phyloP scores from a whole-genome alignment of 768 basidiomycete species.

The Phanerodontia chrysosporium region DNA sequence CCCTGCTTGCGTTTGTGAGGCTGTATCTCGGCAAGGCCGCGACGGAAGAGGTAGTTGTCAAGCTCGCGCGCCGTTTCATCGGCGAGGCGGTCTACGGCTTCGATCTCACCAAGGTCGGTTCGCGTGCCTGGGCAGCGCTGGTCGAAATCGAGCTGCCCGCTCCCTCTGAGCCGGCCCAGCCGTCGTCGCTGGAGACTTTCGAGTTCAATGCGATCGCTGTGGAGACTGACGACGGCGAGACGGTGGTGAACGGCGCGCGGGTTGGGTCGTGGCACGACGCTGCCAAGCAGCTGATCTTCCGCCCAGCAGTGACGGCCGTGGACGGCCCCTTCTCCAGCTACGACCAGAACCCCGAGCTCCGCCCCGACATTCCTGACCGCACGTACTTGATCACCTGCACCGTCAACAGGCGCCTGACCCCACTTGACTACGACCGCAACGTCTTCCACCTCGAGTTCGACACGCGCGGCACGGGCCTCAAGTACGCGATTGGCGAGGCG shows the following conservation, averaged over 20 bases:
- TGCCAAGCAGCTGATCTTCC: conserved; percentile 87
- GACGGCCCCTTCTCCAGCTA: conserved; percentile 33
- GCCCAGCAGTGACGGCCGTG: conserved; percentile 62
- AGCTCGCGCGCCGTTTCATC: conserved; percentile 44
- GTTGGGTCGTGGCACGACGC: conserved; percentile 78
- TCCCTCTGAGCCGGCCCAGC: conserved; percentile 14
- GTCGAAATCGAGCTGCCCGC: conserved; percentile 47
- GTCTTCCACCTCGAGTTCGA: conserved; percentile 99
- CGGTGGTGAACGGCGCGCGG: conserved; percentile 55
- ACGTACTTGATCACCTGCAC: conserved; percentile 92
- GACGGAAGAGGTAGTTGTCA: conserved; percentile 46
- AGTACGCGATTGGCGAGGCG: conserved; percentile 95
- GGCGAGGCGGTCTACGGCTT: conserved; percentile 45
- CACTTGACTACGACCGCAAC: conserved; percentile 93
- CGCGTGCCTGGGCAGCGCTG: conserved; percentile 64
- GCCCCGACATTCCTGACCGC: conserved; percentile 83
- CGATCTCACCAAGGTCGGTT: conserved; percentile 48
- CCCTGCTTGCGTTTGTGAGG: conserved; percentile 78
- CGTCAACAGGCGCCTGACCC: conserved; percentile 93
- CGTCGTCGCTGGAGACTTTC: conserved; percentile 47
- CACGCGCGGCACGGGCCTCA: conserved; percentile 86
- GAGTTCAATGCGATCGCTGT: conserved; percentile 73
- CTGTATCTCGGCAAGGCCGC: conserved; percentile 73
- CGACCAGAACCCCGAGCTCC: conserved; percentile 64
- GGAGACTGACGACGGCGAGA: conserved; percentile 53